Base-by-base conservation (phyloP, 2,329 filamentous ascomycete genomes). In the Trematosphaeria pertusa region DNA sequence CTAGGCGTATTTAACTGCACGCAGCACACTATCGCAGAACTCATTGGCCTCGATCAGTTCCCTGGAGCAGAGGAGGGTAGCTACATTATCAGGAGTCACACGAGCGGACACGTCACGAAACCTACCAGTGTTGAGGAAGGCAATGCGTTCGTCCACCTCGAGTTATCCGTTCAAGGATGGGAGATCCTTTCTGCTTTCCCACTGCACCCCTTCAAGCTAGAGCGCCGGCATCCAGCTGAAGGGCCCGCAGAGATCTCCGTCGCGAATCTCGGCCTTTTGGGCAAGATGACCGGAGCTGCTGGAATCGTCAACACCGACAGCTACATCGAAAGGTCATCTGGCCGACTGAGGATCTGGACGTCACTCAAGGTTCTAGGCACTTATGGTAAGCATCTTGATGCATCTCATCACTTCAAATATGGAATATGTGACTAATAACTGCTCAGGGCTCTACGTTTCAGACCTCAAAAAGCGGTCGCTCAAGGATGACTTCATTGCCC, bases 281-380 rank as follows among this genome's bases (percentile, higher is more conserved):
- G 83, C 2, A 96, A 97, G 71, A 96, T 97, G 89, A 91, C 91
- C 0, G 93, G 91, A 0, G 85, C 87, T 1, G 91, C 90, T 1
- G 91, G 91, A 0, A 80, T 96, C 6, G 75, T 87, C 1, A 79
- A 77, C 28, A 86, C 77, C n/a, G 78, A 81, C 20, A 80, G 86
- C 34, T 80, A 80, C 24, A 67, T 86, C 57, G 73, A 81, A 26
- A 75, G 79, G 6, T 51, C 48, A 3, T 86, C 83, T 46, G 84
- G 85, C 0, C 76, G 84, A 12, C 73, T 94, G 15, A 72, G 83
- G 6, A 73, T 95, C 10, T 83, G 85, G 59, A 83, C 87, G 1
- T 82, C 80, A 11, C 67, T 97, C 32, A 97, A 96, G 67, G 91
- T 91, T 0, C 73, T 97, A 1, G 93, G 93, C 0, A 79, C 79